Evolutionary conservation across 139 green algal species (phyloP).

Genomic region (Volvox reticuliferus): DNA sequence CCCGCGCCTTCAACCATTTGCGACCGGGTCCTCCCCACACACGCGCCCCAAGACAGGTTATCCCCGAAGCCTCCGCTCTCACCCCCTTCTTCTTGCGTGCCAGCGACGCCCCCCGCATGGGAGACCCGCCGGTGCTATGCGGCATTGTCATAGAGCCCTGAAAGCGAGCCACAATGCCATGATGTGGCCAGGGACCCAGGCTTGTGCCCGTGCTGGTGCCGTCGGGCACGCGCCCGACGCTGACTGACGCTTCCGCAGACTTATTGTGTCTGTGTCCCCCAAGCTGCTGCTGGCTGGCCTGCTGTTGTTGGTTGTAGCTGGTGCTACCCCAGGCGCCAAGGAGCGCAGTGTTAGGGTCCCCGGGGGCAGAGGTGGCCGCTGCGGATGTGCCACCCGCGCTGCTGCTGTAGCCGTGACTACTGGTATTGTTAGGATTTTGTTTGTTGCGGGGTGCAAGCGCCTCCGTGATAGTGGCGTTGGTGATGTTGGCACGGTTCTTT

Average conservation of each 20-base stretch:
- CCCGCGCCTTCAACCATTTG: neutral
- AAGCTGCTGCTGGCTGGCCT: neutral
- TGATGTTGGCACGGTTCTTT: constrained; percentile 34
- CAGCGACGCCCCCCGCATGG: neutral
- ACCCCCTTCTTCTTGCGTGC: neutral
- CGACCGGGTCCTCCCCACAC: too few relatives aligned
- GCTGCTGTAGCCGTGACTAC: neutral
- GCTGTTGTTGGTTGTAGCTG: neutral
- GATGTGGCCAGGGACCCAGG: constrained; percentile 36
- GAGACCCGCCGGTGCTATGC: neutral
- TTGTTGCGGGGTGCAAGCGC: neutral
- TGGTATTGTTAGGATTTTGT: neutral
- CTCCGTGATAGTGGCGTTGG: constrained; percentile 11
- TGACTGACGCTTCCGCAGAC: too few relatives aligned
- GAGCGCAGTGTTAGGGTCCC: neutral
- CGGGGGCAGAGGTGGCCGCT: neutral
- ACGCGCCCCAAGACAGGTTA: too few relatives aligned
- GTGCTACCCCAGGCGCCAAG: neutral
- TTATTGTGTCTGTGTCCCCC: neutral
- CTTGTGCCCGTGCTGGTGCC: constrained; percentile 22
- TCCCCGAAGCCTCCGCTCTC: neutral
- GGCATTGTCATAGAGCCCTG: constrained; percentile 40
- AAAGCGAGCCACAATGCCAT: constrained; percentile 25
- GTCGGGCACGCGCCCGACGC: neutral
- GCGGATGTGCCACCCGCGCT: neutral